A percentile compares a stretch with the other conserved stretches of the same genome.
Evolutionary conservation across 306 rosid genomes (phyloP).

Genomic region (Quercus cerris): DNA sequence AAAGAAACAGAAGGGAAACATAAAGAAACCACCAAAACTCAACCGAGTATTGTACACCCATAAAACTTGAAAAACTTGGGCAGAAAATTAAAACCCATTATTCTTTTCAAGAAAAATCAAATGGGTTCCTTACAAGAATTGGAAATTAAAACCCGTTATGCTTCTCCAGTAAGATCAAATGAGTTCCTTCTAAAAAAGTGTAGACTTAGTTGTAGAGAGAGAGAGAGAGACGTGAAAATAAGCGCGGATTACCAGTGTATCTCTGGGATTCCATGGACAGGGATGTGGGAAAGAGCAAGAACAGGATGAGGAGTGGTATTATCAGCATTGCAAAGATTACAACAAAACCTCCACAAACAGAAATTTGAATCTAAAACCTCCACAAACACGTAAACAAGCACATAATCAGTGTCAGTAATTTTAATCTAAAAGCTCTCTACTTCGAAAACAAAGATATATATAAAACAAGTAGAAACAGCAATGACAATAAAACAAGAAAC

Average conservation of each 20-base stretch:
- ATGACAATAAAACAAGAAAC: neutral
- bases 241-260: neutral
- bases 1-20: neutral
- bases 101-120: neutral
- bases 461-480: neutral
- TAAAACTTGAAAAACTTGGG: neutral
- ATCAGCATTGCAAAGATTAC: slow-evolving; percentile 11
- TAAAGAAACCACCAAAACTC: neutral
- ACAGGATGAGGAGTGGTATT: neutral
- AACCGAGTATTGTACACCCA: neutral
- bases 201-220: neutral
- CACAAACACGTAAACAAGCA: too few species aligned
- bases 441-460: too few species aligned
- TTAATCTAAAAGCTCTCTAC: too few species aligned
- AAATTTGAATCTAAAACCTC: too few species aligned
- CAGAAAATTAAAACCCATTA: neutral
- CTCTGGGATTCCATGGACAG: slow-evolving; percentile 1
- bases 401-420: too few species aligned
- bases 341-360: too few species aligned
- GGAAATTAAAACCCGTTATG: neutral
- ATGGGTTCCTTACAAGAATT: neutral
- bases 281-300: neutral
- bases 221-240: neutral
- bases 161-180: neutral
- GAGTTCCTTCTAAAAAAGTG: neutral